These are phyloP conservation scores for Phlebiopsis flavidoalba DNA, from an alignment of 768 basidiomycete species.

Conservation along the genomic window DNA sequence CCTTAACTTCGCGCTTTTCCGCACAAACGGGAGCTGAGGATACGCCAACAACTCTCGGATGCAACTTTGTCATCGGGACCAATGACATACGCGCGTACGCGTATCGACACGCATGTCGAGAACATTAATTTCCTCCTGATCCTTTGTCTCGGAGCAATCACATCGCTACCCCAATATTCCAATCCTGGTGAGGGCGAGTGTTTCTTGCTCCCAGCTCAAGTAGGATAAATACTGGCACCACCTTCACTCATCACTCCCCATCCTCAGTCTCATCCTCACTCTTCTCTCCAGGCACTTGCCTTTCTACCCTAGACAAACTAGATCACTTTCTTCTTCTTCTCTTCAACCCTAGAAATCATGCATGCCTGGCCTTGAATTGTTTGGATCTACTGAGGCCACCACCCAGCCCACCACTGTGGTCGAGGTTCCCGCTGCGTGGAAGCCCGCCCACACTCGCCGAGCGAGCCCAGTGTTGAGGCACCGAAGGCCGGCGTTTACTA, in stretches of 20 bases:
- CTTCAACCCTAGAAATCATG: background rate
- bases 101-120: background rate
- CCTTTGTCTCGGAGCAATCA: background rate
- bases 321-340: background rate
- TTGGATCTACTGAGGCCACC: conserved; percentile 17
- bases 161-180: background rate
- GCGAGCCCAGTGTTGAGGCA: background rate
- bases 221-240: background rate
- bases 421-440: conserved; percentile 9
- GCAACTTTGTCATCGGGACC: background rate
- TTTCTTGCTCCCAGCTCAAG: background rate
- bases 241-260: background rate
- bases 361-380: conserved; percentile 26
- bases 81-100: background rate
- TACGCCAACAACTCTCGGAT: background rate
- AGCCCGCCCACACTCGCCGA: background rate
- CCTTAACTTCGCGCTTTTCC: background rate
- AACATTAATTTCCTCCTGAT: background rate
- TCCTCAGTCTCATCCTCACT: background rate
- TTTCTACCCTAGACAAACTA: background rate
- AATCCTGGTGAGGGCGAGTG: background rate
- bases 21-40: background rate
- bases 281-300: conserved; percentile 1
- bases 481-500: conserved; percentile 39
- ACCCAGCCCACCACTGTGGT: conserved; percentile 12